These are phyloP conservation scores for Leccinellum rugosiceps DNA, from an alignment of 768 basidiomycete species.

Conservation along the genomic window DNA sequence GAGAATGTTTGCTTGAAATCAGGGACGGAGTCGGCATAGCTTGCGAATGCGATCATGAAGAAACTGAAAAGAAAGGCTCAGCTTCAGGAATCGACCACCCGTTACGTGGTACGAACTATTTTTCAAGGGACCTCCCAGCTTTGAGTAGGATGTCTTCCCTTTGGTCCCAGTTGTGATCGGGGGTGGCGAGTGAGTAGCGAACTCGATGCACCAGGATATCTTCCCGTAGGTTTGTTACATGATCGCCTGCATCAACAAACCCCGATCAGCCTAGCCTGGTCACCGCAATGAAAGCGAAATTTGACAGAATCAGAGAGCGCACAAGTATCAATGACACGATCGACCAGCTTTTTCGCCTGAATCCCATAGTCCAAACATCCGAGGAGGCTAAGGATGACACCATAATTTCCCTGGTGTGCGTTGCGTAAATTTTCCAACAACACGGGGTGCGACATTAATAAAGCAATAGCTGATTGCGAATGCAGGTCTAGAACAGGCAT, in stretches of 20 bases:
- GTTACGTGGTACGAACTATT: conserved; percentile 65
- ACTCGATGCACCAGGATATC: conserved; percentile 81
- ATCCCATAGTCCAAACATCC: conserved; percentile 90
- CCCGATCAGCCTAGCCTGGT: conserved; percentile 4
- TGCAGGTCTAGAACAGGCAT: conserved; percentile 51
- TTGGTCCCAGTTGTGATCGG: conserved; percentile 57
- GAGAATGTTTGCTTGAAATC: conserved; percentile 71
- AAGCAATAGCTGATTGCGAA: conserved; percentile 77
- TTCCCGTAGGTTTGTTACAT: conserved; percentile 89
- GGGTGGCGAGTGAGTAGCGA: conserved; percentile 78
- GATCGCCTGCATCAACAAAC: conserved; percentile 59
- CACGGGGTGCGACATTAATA: conserved; percentile 76
- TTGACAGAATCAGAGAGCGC: conserved; percentile 18
- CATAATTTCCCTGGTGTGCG: conserved; percentile 90
- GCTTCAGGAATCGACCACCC: not conserved
- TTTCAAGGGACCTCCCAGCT: conserved; percentile 77
- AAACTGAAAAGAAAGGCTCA: conserved; percentile 52
- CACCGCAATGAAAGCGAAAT: not conserved
- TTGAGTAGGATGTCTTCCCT: conserved; percentile 54
- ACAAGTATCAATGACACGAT: conserved; percentile 81
- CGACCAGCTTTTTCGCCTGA: conserved; percentile 84
- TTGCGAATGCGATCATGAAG: conserved; percentile 92
- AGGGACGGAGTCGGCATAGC: conserved; percentile 71
- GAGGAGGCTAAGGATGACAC: conserved; percentile 84
- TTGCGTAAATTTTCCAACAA: conserved; percentile 85